Percentiles rank a stretch among this genome's conserved stretches.
phyloP scores from a whole-genome alignment of 1,139 yeast genomes.

The Groenewaldozyma sp. region DNA sequence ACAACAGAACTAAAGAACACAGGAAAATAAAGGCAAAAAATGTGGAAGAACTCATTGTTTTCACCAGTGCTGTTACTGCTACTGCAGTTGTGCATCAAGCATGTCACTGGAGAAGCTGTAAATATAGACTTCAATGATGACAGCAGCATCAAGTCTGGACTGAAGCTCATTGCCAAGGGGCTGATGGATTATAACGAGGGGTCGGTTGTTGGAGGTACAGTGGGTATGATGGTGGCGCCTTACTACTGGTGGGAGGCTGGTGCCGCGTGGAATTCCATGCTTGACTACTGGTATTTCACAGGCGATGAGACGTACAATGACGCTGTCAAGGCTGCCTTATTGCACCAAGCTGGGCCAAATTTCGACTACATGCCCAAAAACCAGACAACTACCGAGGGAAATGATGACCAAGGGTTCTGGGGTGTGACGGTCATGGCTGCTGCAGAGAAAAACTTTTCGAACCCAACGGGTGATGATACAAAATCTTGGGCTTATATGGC shows the following conservation, averaged over 20 bases:
- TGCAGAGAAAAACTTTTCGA: constrained; percentile 78
- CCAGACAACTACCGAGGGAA: constrained; percentile 93
- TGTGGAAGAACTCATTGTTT: no score
- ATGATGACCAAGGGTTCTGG: constrained; percentile 97
- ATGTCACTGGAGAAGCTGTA: no score
- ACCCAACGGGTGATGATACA: constrained; percentile 50
- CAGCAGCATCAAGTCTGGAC: constrained; percentile 39
- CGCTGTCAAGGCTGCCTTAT: constrained; percentile 50
- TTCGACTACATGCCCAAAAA: constrained; percentile 77
- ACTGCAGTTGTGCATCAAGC: no score
- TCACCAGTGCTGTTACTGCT: no score
- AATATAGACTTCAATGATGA: constrained; percentile 15
- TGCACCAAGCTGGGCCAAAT: constrained; percentile 69
- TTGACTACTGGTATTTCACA: constrained; percentile 68
- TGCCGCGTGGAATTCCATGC: constrained; percentile 84
- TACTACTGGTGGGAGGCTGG: constrained; percentile 99
- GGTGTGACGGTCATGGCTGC: constrained; percentile 88
- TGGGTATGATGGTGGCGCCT: constrained; percentile 79
- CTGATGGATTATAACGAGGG: constrained; percentile 82
- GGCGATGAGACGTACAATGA: constrained; percentile 61
- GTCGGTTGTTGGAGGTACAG: constrained; percentile 53
- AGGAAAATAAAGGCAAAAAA: no score
- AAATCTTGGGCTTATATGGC: constrained; percentile 59
- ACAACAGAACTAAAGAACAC: no score
- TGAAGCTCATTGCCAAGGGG: constrained; percentile 57